Base-by-base conservation (phyloP, 2,329 filamentous ascomycete genomes). In the Plectosphaerella sp. region DNA sequence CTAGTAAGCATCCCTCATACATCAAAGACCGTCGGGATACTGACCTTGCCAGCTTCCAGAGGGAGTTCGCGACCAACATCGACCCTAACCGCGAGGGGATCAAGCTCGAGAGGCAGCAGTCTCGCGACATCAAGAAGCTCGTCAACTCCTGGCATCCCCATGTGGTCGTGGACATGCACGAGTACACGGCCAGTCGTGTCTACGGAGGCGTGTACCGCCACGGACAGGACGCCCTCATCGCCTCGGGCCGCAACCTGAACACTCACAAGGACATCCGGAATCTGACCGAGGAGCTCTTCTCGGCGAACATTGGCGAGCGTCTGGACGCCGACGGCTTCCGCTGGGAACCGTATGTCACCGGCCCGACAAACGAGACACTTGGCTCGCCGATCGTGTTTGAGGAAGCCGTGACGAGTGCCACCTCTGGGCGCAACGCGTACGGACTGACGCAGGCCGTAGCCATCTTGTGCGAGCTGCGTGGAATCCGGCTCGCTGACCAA, bases 21-120 rank as follows among this genome's bases (percentile, higher is more conserved):
- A 39, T 20, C 41, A 12, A 18, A 18, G 16, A 16, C 18, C 41
- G 2, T 6, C 10, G 16, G 7, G 3, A 20, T 43, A 12, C 41
- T 43, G 18, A 43, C 41, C 5, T 43, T 16, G n/a, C 12, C 16
- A 43, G 41, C 47, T 65, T 65, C 49, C 63, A 65, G 41, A 58
- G 62, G 1, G 52, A 60, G 15, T 57, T 65, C 0, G 63, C 62
- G 1, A 61, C 56, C 2, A 61, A 60, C 5, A 56, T 63, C 1
- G 63, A 65, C 10, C 62, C 63, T 1, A 65, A 65, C 42, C 54
- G 63, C 24, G 63, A 65, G 7, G 62, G 64, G 25, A 63, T 61
- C 8, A 61, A 63, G 15, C 61, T 64, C 14, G 49, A 58, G 4
- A 54, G 57, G 4, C 51, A 61, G 1, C 63, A 65, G 24, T 60